Conservation (phyloP, 139 green algal genomes). For the Picochlorum sp. region DNA sequence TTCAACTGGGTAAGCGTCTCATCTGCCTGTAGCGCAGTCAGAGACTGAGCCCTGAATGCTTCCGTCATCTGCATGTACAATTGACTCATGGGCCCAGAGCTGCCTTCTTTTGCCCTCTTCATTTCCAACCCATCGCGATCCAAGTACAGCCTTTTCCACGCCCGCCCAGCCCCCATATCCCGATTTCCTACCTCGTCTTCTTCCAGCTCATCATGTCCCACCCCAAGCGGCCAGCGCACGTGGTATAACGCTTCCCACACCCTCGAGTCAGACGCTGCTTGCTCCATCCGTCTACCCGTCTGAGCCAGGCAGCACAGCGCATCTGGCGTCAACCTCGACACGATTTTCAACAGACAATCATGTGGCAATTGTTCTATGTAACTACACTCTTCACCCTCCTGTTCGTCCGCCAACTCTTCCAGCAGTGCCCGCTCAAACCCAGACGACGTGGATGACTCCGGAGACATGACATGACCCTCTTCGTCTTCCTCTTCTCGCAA, state of each 20-base stretch:
- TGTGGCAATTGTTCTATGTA: not conserved
- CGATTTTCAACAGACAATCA: constrained; percentile 19
- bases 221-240: constrained; percentile 4
- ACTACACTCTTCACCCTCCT: not conserved
- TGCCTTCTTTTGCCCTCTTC: not conserved
- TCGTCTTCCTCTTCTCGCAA: too few relatives aligned
- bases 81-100: too few relatives aligned
- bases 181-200: not conserved
- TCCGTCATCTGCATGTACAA: constrained; percentile 14
- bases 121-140: constrained; percentile 4
- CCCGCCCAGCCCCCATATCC: not conserved
- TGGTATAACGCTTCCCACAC: constrained; percentile 31
- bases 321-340: constrained; percentile 26
- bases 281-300: not conserved
- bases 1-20: not conserved
- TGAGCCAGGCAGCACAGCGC: constrained; percentile 6
- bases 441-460: too few relatives aligned
- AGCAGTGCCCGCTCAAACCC: too few relatives aligned
- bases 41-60: constrained; percentile 1
- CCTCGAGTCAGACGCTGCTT: constrained; percentile 4
- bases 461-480: too few relatives aligned
- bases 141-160: constrained; percentile 14
- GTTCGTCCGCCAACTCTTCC: too few relatives aligned
- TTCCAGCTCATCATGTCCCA: not conserved
- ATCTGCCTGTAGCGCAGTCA: not conserved